Conservation (phyloP, 768 basidiomycete genomes). For the Lactarius trivialis region DNA sequence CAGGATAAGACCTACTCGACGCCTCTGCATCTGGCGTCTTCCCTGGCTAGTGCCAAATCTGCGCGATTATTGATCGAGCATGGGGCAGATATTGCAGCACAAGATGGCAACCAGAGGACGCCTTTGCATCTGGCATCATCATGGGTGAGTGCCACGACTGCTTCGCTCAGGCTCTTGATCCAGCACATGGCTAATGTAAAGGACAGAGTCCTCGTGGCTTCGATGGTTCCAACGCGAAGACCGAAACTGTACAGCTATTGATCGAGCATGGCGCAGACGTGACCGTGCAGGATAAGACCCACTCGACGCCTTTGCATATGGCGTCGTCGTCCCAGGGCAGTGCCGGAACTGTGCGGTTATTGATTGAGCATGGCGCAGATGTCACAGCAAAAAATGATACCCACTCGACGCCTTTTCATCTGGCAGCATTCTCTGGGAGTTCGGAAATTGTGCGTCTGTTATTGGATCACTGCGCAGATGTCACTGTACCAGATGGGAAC, state of each 20-base stretch:
- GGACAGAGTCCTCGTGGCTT: neutral
- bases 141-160: neutral
- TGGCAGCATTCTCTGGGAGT: too few species aligned
- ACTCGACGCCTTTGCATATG: too few species aligned
- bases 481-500: neutral
- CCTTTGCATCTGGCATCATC: too few species aligned
- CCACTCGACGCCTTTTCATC: neutral
- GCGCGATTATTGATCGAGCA: too few species aligned
- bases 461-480: neutral
- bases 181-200: neutral
- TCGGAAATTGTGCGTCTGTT: neutral
- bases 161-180: neutral
- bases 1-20: neutral
- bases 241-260: neutral
- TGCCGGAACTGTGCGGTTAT: neutral
- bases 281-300: too few species aligned
- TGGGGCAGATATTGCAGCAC: too few species aligned
- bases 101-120: too few species aligned
- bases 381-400: neutral
- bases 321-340: too few species aligned
- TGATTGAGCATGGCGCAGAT: neutral
- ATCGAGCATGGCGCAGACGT: neutral
- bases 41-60: neutral
- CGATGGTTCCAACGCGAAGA: constrained; percentile 33
- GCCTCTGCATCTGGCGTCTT: neutral